Base-by-base conservation (phyloP, 2,329 filamentous ascomycete genomes). In the Esteya vermicola region DNA sequence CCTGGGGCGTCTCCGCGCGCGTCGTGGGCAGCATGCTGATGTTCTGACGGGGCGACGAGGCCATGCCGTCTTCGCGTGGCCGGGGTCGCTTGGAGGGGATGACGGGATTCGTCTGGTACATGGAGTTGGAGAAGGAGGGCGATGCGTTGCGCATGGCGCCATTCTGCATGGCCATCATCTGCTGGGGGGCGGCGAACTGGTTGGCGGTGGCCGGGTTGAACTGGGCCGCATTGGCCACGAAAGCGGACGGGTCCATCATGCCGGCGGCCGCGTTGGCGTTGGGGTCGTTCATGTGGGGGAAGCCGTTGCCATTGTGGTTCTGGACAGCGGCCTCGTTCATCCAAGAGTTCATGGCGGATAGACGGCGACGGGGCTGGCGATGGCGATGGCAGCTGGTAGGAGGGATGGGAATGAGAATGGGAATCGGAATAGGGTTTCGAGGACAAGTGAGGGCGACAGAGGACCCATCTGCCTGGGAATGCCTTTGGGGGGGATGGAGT, bases 1-100 rank as follows among this genome's bases (percentile, higher is more conserved):
- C 72, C 55, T 85, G 83, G 26, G 89, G 89, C 23, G 89, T 96
- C 56, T 94, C 88, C 51, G 89, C 89, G 60, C 89, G 84, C 61
- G 89, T 93, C 20, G 75, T 77, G 36, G 84, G 81, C 23, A 85
- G 61, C 62, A 82, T 82, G 48, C 75, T 75, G 6, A 80, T 73
- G 41, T 80, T 78, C 54, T 80, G 82, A 53, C 79, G 73, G 39
- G 89, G 86, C 25, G 86, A 93, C 56, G 82, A 79, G 49, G 78
- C 80, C 54, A 91, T 71, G 54, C 79, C 88, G 59, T 95, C 88
- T 61, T 93, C 85, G 55, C 75, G 68, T 39, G 82, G 81, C 35
- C 84, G 75, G 40, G 83, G 74, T 53, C 91, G 77, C 63, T 96
- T 98, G 19, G 88, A 89, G 43, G 89, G 89, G 50, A 94, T 79